Evolutionary conservation across 75 land plant genomes (phyloP).

Genomic region (Cupressus sempervirens): DNA sequence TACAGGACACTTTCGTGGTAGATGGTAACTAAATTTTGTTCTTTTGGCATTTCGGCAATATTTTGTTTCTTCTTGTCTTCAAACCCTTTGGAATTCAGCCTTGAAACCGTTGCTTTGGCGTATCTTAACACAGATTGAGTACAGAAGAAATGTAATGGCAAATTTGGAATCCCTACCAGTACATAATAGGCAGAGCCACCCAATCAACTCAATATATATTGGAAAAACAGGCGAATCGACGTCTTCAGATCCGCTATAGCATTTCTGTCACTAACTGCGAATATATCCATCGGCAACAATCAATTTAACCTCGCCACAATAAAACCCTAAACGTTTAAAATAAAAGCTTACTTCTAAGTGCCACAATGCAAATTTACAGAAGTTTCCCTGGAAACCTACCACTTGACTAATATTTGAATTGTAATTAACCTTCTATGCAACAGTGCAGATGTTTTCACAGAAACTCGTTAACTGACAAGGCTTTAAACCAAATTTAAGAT

Average conservation of each 20-base stretch:
- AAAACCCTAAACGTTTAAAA: background rate
- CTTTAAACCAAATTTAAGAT: background rate
- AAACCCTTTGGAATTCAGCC: background rate
- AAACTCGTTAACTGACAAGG: background rate
- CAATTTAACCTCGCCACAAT: background rate
- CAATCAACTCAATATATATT: background rate
- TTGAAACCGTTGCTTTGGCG: background rate
- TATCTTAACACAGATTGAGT: background rate
- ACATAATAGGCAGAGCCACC: background rate
- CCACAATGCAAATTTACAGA: background rate
- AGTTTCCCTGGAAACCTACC: background rate
- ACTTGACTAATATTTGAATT: background rate
- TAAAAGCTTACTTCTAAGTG: background rate
- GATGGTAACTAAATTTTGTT: too few species aligned
- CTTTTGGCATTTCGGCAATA: too few species aligned
- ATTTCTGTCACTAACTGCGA: background rate
- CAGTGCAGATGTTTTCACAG: background rate
- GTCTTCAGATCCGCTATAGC: background rate
- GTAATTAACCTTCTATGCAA: background rate
- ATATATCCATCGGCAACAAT: background rate
- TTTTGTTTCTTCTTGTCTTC: too few species aligned
- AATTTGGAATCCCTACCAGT: background rate
- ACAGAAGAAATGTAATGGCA: background rate
- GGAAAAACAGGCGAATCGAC: background rate
- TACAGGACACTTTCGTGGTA: too few species aligned